Conservation (phyloP, 139 green algal genomes). For the Coelastrella sp. region DNA sequence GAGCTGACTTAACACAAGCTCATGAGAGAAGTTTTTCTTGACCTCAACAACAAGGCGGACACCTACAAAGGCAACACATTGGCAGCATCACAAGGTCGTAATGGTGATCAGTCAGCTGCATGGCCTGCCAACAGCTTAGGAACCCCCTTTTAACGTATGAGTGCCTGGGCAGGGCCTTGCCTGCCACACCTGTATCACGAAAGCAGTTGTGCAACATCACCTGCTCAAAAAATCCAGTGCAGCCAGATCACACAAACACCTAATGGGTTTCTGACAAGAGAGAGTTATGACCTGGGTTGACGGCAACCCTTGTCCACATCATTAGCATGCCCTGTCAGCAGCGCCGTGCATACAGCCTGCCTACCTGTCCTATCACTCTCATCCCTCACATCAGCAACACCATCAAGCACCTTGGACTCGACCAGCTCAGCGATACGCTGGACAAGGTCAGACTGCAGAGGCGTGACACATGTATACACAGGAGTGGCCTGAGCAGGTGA, state of each 20-base stretch:
- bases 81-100: neutral
- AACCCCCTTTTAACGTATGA: too few relatives aligned
- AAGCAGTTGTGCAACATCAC: neutral
- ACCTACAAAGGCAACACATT: conserved; percentile 52
- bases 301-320: too few relatives aligned
- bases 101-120: neutral
- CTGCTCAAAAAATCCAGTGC: too few relatives aligned
- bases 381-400: conserved; percentile 92
- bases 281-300: too few relatives aligned
- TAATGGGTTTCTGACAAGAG: too few relatives aligned
- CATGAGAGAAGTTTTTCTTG: conserved; percentile 56
- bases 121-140: too few relatives aligned
- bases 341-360: neutral
- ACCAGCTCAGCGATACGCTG: conserved; percentile 88
- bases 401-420: conserved; percentile 77
- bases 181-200: neutral
- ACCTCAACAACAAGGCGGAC: conserved; percentile 95
- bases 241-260: neutral
- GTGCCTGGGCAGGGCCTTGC: too few relatives aligned
- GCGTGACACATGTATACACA: neutral
- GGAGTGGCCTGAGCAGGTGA: too few relatives aligned
- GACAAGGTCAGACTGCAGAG: conserved; percentile 74
- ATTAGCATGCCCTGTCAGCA: too few relatives aligned
- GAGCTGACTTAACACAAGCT: conserved; percentile 85
- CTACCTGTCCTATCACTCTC: conserved; percentile 86